Percentiles rank a stretch among this genome's conserved stretches.
phyloP scores from a whole-genome alignment of 2,329 filamentous ascomycete species.

The Fusarium virguliforme region DNA sequence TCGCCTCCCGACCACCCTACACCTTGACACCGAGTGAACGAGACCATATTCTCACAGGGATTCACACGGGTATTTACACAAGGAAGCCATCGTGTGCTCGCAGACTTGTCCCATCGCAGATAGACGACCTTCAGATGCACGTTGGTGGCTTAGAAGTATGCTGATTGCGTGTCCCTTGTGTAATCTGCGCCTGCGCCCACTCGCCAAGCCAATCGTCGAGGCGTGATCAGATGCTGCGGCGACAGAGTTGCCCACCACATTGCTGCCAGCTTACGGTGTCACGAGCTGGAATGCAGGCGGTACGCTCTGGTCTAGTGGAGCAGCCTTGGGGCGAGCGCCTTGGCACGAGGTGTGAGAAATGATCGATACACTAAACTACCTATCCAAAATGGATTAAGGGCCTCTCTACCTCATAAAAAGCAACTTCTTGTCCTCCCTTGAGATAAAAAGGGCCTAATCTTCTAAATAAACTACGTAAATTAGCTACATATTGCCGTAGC shows the following conservation, averaged over 20 bases:
- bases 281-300: too few species aligned
- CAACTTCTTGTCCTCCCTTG: too few species aligned
- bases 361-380: too few species aligned
- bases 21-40: background rate
- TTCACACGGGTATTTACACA: background rate
- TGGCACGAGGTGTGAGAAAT: too few species aligned
- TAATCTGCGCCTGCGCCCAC: background rate
- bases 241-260: background rate
- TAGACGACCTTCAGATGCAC: background rate
- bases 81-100: background rate
- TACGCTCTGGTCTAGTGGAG: too few species aligned
- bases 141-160: background rate
- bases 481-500: too few species aligned
- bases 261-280: background rate
- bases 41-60: background rate
- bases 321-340: too few species aligned
- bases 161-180: constrained; percentile 2
- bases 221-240: background rate
- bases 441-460: too few species aligned
- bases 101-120: background rate
- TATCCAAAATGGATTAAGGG: too few species aligned
- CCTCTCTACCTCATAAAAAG: too few species aligned
- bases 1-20: background rate
- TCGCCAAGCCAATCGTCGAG: background rate
- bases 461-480: too few species aligned